Base-by-base conservation (phyloP, 2,329 filamentous ascomycete species). In the Curvularia spicifera region DNA sequence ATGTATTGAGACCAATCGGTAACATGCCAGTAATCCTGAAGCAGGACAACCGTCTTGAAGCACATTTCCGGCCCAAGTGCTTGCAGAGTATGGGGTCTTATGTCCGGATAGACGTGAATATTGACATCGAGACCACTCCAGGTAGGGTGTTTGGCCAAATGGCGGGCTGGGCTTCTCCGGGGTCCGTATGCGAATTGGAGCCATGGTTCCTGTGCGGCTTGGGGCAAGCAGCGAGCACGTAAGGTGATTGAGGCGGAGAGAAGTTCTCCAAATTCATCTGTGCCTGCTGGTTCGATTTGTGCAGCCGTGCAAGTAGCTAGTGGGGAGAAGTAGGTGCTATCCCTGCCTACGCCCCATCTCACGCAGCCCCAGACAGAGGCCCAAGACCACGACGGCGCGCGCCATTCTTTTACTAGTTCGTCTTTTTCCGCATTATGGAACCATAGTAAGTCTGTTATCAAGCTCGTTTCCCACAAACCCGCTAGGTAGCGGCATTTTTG, bases 371-470 rank as follows among this genome's bases (percentile, higher is more conserved):
- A 1, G 5, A 50, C 4, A 4, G 56, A 54, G 10, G 51, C 45
- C 56, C 56, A 58, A 13, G 56, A 58, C 56, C 56, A 58, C 9
- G 56, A 58, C 0, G 56, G 56, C 12, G 51, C 51, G 0, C 51
- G 51, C 56, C 56, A 58, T 51, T 20, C 6, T 5, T 45, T 12
- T 5, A n/a, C n/a, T n/a, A 40, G 45, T 46, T 6, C 5, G 8
- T 10, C n/a, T 0, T 13, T 18, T 2, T 26, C 2, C 26, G 26
- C 26, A 1, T 8, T 1, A 28, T 4, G 6, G 1, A 24, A 18
- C 56, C 44, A 58, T 2, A 51, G 3, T 15, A 58, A 1, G 2
- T 49, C 40, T 1, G 35, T 0, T 1, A 58, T 55, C 0, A 58
- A 22, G 13, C 31, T 51, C 4, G 18, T 42, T n/a, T 58, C 51